Conservation (phyloP, 257 asterid genomes). For the Plectranthus barbatus region DNA sequence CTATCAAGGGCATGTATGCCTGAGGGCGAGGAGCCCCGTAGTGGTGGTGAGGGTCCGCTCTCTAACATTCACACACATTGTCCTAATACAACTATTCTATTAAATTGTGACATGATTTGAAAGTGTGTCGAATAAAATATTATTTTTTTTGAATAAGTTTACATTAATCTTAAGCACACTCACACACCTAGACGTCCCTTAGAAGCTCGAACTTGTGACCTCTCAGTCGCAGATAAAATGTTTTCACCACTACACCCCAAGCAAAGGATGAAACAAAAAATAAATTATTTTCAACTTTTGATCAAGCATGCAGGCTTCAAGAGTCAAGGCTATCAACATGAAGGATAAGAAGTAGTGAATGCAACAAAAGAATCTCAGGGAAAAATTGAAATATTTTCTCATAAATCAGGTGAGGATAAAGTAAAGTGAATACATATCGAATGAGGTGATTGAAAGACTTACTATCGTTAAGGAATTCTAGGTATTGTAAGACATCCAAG, state of each 20-base stretch:
- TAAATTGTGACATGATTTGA: neutral
- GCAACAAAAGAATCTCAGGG: neutral
- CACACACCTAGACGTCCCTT: too few relatives aligned
- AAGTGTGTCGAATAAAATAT: neutral
- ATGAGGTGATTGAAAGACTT: constrained; percentile 24
- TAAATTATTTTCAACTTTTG: neutral
- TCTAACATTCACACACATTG: neutral
- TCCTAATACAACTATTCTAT: neutral
- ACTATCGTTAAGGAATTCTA: constrained; percentile 62
- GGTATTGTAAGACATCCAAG: constrained; percentile 26
- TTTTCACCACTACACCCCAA: too few relatives aligned
- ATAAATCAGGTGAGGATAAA: neutral
- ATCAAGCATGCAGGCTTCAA: neutral
- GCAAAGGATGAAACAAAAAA: neutral
- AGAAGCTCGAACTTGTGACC: too few relatives aligned
- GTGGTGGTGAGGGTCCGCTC: too few relatives aligned
- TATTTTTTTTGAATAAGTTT: too few relatives aligned
- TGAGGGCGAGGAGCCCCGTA: too few relatives aligned
- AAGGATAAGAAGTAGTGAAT: neutral
- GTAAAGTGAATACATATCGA: too few relatives aligned
- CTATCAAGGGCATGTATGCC: too few relatives aligned
- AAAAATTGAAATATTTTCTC: neutral
- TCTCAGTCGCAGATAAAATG: too few relatives aligned
- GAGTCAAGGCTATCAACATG: neutral
- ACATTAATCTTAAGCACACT: too few relatives aligned